phyloP scores from a whole-genome alignment of 139 green algal species.

The Protoeuglena noctilucae region DNA sequence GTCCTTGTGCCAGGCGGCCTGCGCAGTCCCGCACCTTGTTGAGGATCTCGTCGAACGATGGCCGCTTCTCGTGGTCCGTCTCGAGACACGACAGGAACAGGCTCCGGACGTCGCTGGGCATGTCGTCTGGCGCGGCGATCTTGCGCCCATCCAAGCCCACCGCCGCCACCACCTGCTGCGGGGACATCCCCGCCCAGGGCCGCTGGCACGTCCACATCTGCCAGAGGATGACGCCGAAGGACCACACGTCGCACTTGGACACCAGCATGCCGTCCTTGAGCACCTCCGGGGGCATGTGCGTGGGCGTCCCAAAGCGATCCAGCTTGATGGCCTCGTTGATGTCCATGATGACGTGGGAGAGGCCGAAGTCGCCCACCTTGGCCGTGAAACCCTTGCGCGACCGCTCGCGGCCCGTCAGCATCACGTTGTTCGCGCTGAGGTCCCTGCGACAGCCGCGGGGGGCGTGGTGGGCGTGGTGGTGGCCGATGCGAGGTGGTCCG shows the following conservation, averaged over 20 bases:
- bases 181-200: slow-evolving; percentile 25
- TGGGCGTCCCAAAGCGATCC: slow-evolving; percentile 17
- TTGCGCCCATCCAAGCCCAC: slow-evolving; percentile 1
- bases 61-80: background rate
- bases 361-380: slow-evolving; percentile 19
- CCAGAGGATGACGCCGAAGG: slow-evolving; percentile 34
- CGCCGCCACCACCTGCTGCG: slow-evolving; percentile 17
- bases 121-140: background rate
- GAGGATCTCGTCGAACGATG: background rate
- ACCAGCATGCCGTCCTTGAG: slow-evolving; percentile 16
- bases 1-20: too few species aligned
- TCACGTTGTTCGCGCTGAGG: slow-evolving; percentile 19
- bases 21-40: too few species aligned
- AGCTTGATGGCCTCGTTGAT: background rate
- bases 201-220: slow-evolving; percentile 30
- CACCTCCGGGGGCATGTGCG: slow-evolving; percentile 28
- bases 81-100: background rate
- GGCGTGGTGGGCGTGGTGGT: slow-evolving; percentile 26
- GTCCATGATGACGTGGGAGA: slow-evolving; percentile 7
- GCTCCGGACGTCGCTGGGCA: background rate
- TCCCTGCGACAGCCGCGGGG: slow-evolving; percentile 21
- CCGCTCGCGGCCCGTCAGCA: background rate
- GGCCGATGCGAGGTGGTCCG: slow-evolving; percentile 16
- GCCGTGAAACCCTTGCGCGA: background rate
- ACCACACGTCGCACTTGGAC: slow-evolving; percentile 21